phyloP scores from a whole-genome alignment of 441 rosid genomes.

The Pelargonium myrrhifolium region DNA sequence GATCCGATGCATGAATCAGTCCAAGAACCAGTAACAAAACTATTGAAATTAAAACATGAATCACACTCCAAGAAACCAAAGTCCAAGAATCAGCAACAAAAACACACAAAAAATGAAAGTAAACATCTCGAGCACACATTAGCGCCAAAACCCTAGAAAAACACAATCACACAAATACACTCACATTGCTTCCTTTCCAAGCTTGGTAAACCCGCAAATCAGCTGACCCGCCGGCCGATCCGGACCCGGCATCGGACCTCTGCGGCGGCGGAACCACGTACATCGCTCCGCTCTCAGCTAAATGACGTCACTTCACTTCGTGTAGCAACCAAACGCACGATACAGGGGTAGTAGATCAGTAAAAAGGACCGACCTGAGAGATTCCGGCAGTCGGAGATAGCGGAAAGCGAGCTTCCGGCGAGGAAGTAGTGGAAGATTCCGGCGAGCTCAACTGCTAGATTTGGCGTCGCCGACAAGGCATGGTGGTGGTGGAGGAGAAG shows the following conservation, averaged over 20 bases:
- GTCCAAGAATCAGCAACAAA: neutral
- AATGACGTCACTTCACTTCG: neutral
- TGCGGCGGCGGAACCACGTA: constrained; percentile 55
- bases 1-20: no score
- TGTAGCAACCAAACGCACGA: neutral
- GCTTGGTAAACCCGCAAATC: constrained; percentile 51
- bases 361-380: neutral
- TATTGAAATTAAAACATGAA: no score
- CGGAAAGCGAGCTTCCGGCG: neutral
- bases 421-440: neutral
- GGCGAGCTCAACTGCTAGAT: neutral
- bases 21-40: no score
- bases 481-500: neutral
- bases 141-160: constrained; percentile 9
- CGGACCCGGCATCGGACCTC: constrained; percentile 40
- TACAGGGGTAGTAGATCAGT: no score
- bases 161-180: constrained; percentile 13
- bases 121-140: neutral
- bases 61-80: no score
- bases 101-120: neutral
- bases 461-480: neutral
- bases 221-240: constrained; percentile 33
- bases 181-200: constrained; percentile 91
- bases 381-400: no score
- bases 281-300: constrained; percentile 29